Percentiles rank a stretch among this genome's conserved stretches.
These are phyloP conservation scores for Phlegmacium glaucopus DNA, from an alignment of 768 basidiomycete species.

Conservation along the genomic window DNA sequence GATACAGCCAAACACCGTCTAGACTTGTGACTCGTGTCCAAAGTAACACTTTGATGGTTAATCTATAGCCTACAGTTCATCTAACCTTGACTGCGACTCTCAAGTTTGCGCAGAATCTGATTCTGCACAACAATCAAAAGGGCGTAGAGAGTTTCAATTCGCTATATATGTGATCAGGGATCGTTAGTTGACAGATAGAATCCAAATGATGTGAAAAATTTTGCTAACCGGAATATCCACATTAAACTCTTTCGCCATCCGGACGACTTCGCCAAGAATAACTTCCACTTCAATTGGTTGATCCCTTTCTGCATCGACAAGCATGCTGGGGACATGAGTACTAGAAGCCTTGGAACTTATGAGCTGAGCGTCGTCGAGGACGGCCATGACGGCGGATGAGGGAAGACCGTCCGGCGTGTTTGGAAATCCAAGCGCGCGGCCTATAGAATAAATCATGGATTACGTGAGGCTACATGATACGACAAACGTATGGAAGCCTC, in stretches of 20 bases:
- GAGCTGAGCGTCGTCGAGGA: constrained; percentile 34
- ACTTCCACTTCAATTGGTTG: constrained; percentile 66
- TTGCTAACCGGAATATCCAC: constrained; percentile 52
- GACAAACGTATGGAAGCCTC: background rate
- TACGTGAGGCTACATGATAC: background rate
- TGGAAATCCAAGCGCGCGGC: constrained; percentile 44
- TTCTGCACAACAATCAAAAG: constrained; percentile 58
- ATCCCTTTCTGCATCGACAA: constrained; percentile 51
- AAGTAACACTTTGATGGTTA: too few relatives aligned
- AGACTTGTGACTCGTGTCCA: too few relatives aligned
- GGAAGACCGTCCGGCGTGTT: constrained; percentile 45
- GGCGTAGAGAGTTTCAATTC: constrained; percentile 60
- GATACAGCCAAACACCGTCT: too few relatives aligned
- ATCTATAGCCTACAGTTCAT: too few relatives aligned
- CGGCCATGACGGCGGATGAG: constrained; percentile 34
- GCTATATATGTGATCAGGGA: constrained; percentile 28
- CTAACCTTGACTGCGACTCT: constrained; percentile 3
- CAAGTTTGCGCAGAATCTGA: constrained; percentile 44
- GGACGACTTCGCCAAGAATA: constrained; percentile 59
- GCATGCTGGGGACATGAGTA: constrained; percentile 56
- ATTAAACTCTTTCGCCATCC: constrained; percentile 41
- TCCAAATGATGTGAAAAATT: background rate
- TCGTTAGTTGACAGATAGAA: too few relatives aligned
- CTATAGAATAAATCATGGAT: constrained; percentile 16
- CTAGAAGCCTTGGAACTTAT: constrained; percentile 40